A percentile compares a stretch with the other conserved stretches of the same genome.
Evolutionary conservation across 305 asterid genomes (phyloP).

Genomic region (Withania somnifera): DNA sequence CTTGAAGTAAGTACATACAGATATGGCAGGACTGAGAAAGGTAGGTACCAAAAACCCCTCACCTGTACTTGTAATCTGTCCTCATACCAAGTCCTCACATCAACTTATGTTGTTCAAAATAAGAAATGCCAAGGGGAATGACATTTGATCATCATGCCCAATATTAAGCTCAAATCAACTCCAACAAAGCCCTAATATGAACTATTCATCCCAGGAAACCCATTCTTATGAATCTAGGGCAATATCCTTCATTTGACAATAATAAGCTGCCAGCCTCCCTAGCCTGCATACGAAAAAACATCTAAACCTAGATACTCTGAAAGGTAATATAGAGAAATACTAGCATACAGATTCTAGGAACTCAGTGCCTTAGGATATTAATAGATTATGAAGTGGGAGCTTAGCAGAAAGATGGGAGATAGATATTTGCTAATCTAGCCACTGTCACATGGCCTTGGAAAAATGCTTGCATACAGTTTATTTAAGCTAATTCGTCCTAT

Average conservation of each 20-base stretch:
- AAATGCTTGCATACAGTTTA: not conserved
- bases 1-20: not conserved
- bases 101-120: not conserved
- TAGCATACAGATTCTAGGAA: not conserved
- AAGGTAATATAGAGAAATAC: not conserved
- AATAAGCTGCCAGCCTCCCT: conserved; percentile 2
- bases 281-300: conserved; percentile 5
- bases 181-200: conserved; percentile 3
- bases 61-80: conserved; percentile 2
- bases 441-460: not conserved
- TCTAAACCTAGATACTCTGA: conserved; percentile 7
- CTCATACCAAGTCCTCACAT: conserved; percentile 5
- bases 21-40: not conserved
- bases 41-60: conserved; percentile 3
- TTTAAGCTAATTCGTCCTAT: not conserved
- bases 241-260: conserved; percentile 6
- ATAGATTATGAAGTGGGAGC: not conserved
- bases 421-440: not conserved
- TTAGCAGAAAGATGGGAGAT: not conserved
- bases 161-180: conserved; percentile 1
- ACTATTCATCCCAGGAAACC: not conserved
- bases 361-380: not conserved
- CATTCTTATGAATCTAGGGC: conserved; percentile 6
- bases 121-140: not conserved
- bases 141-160: not conserved